Percentiles rank a stretch among this genome's conserved stretches.
Evolutionary conservation across 1,284 basidiomycete species (phyloP).

Genomic region (Sutorius eximius): DNA sequence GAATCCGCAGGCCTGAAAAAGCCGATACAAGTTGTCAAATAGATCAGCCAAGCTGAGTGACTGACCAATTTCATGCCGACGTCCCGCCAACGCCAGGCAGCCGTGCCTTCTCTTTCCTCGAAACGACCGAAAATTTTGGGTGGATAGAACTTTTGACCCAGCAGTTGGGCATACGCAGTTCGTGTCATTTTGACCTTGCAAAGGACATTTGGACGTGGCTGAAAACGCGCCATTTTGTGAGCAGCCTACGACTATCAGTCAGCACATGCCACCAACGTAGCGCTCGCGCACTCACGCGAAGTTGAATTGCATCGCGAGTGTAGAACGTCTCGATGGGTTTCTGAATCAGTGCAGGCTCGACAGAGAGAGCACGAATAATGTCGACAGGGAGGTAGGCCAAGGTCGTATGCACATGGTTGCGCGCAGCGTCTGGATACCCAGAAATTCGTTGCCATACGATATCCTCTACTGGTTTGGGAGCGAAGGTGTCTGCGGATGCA

Average conservation of each 20-base stretch:
- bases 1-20: constrained; percentile 79
- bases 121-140: constrained; percentile 87
- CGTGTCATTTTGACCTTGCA: constrained; percentile 76
- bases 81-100: constrained; percentile 75
- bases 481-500: constrained; percentile 50
- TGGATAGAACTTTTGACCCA: constrained; percentile 89
- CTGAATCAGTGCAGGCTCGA: constrained; percentile 74
- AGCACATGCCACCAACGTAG: background rate
- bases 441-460: constrained; percentile 68
- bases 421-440: constrained; percentile 71
- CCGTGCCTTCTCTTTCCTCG: constrained; percentile 58
- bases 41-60: background rate
- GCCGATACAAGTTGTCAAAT: background rate
- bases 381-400: constrained; percentile 80
- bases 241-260: constrained; percentile 54
- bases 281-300: constrained; percentile 60
- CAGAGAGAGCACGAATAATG: constrained; percentile 70
- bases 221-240: constrained; percentile 85
- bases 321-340: constrained; percentile 90
- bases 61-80: constrained; percentile 86
- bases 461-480: constrained; percentile 58
- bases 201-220: constrained; percentile 65
- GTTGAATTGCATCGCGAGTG: constrained; percentile 84
- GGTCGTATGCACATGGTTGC: constrained; percentile 76
- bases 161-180: constrained; percentile 89